phyloP scores from a whole-genome alignment of 371 early-diverging fungal genomes.

The Syncephalastrum racemosum region DNA sequence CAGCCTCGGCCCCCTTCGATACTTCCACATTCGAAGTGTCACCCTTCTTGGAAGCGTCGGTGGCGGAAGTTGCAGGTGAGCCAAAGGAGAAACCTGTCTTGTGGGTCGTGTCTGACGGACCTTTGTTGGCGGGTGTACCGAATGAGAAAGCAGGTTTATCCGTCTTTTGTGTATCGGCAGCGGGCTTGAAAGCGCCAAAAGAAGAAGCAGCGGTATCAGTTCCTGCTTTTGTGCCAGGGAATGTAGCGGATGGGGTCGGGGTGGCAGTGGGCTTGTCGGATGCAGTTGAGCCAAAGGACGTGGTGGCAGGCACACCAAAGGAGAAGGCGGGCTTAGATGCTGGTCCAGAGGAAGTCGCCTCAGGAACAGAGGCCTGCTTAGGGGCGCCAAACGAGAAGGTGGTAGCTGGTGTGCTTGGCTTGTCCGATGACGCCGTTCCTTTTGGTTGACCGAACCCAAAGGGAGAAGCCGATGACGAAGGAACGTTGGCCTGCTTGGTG shows the following conservation, averaged over 20 bases:
- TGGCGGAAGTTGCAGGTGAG: background rate
- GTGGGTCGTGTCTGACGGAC: background rate
- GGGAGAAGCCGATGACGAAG: too few species aligned
- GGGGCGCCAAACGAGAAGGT: too few species aligned
- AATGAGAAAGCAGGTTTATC: background rate
- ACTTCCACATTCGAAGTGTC: too few species aligned
- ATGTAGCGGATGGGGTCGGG: slow-evolving; percentile 6
- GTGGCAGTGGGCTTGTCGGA: slow-evolving; percentile 2
- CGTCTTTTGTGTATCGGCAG: background rate
- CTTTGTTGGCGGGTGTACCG: slow-evolving; percentile 7
- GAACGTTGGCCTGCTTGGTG: background rate
- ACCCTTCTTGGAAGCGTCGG: background rate
- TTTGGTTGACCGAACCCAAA: too few species aligned
- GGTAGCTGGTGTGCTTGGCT: too few species aligned
- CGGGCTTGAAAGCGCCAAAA: slow-evolving; percentile 2
- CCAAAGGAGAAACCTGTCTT: slow-evolving; percentile 16
- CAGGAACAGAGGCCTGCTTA: too few species aligned
- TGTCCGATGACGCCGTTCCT: too few species aligned
- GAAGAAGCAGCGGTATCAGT: slow-evolving; percentile 1
- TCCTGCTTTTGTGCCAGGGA: slow-evolving; percentile 13
- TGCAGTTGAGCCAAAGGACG: background rate
- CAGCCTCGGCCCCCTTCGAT: too few species aligned
- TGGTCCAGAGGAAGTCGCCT: too few species aligned
- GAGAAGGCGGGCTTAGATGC: slow-evolving; percentile 8
- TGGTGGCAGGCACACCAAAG: slow-evolving; percentile 7